Percentiles rank a stretch among this genome's conserved stretches.
phyloP scores from a whole-genome alignment of 495 filamentous ascomycete species.

The Penicillium riverlandense region DNA sequence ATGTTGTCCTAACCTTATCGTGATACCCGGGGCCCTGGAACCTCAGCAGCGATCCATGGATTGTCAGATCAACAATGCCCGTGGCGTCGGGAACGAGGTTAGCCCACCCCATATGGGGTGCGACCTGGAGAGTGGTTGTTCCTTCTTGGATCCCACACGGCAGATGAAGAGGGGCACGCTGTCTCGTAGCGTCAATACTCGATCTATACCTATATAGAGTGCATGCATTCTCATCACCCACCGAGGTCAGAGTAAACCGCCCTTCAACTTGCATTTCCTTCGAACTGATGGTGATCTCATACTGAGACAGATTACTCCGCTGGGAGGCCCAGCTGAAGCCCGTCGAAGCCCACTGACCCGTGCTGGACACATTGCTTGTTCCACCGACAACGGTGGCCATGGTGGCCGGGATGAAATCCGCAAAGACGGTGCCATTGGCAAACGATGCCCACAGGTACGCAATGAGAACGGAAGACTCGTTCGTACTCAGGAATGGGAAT shows the following conservation, averaged over 20 bases:
- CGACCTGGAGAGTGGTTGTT: constrained; percentile 11
- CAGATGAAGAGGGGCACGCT: constrained; percentile 7
- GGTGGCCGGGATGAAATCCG: constrained; percentile 11
- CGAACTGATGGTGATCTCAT: constrained; percentile 9
- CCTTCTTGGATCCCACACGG: constrained; percentile 10
- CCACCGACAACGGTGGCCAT: constrained; percentile 6
- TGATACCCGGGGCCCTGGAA: constrained; percentile 35
- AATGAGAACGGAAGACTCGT: constrained; percentile 10
- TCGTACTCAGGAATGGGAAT: constrained; percentile 12
- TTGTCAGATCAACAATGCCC: constrained; percentile 18
- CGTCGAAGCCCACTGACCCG: constrained; percentile 7
- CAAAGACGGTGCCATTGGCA: constrained; percentile 13
- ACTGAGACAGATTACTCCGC: constrained; percentile 4
- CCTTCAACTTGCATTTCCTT: constrained; percentile 10
- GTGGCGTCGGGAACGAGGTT: constrained; percentile 25
- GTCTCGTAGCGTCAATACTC: too few species aligned
- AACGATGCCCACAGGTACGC: constrained; percentile 20
- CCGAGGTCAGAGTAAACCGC: constrained; percentile 6
- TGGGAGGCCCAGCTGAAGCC: constrained; percentile 11
- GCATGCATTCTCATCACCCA: constrained; percentile 2
- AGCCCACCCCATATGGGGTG: constrained; percentile 30
- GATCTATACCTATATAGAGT: too few species aligned
- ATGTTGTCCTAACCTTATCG: constrained; percentile 23
- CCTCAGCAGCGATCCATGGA: constrained; percentile 15
- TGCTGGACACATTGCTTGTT: not conserved